These are phyloP conservation scores for Annulohypoxylon bovei DNA, from an alignment of 495 filamentous ascomycete species.

Conservation along the genomic window DNA sequence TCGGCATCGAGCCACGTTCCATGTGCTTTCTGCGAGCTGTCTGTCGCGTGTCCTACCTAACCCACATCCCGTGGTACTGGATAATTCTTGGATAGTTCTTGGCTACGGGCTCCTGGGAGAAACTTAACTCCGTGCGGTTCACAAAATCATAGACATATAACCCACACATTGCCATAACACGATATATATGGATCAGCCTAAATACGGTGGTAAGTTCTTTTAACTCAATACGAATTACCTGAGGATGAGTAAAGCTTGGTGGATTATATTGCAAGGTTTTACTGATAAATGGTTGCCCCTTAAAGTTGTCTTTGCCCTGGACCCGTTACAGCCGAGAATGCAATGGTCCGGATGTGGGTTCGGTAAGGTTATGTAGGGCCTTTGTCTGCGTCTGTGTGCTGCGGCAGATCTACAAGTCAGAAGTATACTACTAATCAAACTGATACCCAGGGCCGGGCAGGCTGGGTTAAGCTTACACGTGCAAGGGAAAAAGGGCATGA, in stretches of 20 bases:
- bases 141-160: slow-evolving; percentile 15
- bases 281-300: neutral
- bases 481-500: neutral
- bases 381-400: neutral
- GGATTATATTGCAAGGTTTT: neutral
- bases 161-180: slow-evolving; percentile 26
- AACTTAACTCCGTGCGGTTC: slow-evolving; percentile 25
- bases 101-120: slow-evolving; percentile 3
- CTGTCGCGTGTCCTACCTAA: slow-evolving; percentile 35
- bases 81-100: slow-evolving; percentile 16
- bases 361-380: slow-evolving; percentile 3
- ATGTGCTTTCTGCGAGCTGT: slow-evolving; percentile 19
- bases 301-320: neutral
- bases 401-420: slow-evolving; percentile 1
- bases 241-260: neutral
- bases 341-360: slow-evolving; percentile 10
- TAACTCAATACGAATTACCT: slow-evolving; percentile 15
- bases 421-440: neutral
- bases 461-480: neutral
- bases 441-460: neutral
- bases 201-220: slow-evolving; percentile 16
- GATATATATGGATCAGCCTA: slow-evolving; percentile 32
- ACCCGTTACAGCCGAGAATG: slow-evolving; percentile 12
- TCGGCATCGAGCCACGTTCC: slow-evolving; percentile 34
- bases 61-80: slow-evolving; percentile 27